Conservation (phyloP, 2,329 filamentous ascomycete genomes). For the Botrytis squamosa region DNA sequence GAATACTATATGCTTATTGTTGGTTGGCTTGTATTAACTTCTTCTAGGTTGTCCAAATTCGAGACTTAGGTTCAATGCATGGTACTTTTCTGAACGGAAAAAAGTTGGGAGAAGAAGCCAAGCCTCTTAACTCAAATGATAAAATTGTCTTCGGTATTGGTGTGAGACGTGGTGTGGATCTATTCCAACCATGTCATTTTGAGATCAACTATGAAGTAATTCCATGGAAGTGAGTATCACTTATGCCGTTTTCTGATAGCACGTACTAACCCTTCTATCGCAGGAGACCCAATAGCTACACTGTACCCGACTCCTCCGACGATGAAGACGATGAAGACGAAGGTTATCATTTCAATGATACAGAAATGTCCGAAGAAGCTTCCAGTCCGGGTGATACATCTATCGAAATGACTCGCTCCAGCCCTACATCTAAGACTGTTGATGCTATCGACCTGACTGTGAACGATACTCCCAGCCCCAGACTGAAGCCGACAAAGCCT, state of each 20-base stretch:
- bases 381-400: slow-evolving; percentile 35
- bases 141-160: slow-evolving; percentile 49
- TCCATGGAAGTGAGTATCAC: slow-evolving; percentile 33
- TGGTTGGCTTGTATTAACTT: slow-evolving; percentile 27
- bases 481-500: neutral
- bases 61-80: slow-evolving; percentile 60
- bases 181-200: slow-evolving; percentile 38
- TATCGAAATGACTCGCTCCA: slow-evolving; percentile 27
- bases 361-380: slow-evolving; percentile 28
- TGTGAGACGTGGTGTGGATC: slow-evolving; percentile 49
- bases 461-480: slow-evolving; percentile 31
- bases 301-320: slow-evolving; percentile 36
- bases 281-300: slow-evolving; percentile 34
- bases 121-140: slow-evolving; percentile 41
- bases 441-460: slow-evolving; percentile 37
- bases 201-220: slow-evolving; percentile 30
- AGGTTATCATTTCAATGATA: slow-evolving; percentile 34
- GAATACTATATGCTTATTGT: slow-evolving; percentile 24
- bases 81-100: slow-evolving; percentile 56
- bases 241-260: too few relatives aligned
- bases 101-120: slow-evolving; percentile 40
- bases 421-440: slow-evolving; percentile 24
- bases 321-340: slow-evolving; percentile 37
- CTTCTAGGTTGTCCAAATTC: slow-evolving; percentile 46
- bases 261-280: neutral